Percentiles rank a stretch among this genome's conserved stretches.
These are phyloP conservation scores for Desmodesmus armatus DNA, from an alignment of 139 green algal species.

Conservation along the genomic window DNA sequence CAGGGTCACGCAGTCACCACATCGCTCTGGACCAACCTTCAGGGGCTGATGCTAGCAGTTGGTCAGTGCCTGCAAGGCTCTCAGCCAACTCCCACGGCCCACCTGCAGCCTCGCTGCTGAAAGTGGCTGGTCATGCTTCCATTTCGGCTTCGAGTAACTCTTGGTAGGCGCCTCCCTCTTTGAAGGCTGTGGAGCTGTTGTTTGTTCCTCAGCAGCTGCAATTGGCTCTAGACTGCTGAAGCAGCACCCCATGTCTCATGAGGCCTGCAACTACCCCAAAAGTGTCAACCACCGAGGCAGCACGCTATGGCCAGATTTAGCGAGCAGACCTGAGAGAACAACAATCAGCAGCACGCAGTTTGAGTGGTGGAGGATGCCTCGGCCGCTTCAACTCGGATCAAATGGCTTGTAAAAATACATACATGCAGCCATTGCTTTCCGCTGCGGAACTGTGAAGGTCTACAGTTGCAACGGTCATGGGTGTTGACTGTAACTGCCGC, in stretches of 20 bases:
- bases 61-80: background rate
- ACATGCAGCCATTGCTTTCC: too few relatives aligned
- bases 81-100: background rate
- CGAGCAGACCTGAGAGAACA: too few relatives aligned
- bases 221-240: slow-evolving; percentile 23
- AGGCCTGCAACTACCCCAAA: background rate
- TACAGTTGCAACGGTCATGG: too few relatives aligned
- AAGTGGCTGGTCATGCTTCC: slow-evolving; percentile 62
- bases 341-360: too few relatives aligned
- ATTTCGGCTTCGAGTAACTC: slow-evolving; percentile 54
- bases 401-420: too few relatives aligned
- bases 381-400: too few relatives aligned
- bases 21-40: background rate
- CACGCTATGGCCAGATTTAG: too few relatives aligned
- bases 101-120: slow-evolving; percentile 62
- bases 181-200: too few relatives aligned
- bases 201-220: background rate
- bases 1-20: background rate
- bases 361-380: too few relatives aligned
- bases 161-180: slow-evolving; percentile 53
- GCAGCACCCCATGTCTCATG: slow-evolving; percentile 6
- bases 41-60: background rate
- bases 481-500: too few relatives aligned
- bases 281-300: too few relatives aligned
- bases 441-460: too few relatives aligned